Base-by-base conservation (phyloP, 2,329 filamentous ascomycete species). In the Aspergillus pseudoterreus region DNA sequence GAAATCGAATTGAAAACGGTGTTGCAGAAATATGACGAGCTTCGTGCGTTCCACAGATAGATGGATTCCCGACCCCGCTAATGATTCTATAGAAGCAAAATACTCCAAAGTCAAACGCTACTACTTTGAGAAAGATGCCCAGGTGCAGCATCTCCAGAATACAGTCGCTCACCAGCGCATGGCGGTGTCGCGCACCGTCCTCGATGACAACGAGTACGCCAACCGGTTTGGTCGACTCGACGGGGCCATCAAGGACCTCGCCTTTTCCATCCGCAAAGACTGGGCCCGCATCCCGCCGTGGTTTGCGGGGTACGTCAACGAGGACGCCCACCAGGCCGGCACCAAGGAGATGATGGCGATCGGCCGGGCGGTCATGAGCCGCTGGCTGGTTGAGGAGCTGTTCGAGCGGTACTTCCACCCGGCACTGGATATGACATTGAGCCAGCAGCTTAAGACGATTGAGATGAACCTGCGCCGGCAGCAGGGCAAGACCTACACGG, bases 291-390 rank as follows among this genome's bases (percentile, higher is more conserved):
- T 97, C 49, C 94, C 94, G 0, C 68, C 78, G 5, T 97, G 91
- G 90, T 78, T 99, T 42, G 81, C 84, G 49, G 80, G 80, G 21
- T 89, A 85, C 49, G 88, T 95, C 58, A 96, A 92, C 69, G 80
- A 87, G 47, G 92, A 95, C 63, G 92, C 91, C 1, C 79, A 95
- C 49, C 83, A 86, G 62, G 90, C 87, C 9, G 94, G 92, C 55
- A 95, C 92, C 66, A 92, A 96, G 70, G 94, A 99, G 71, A 99
- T 99, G 94, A 97, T 91, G 6, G 92, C 92, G 4, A 87, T 95
- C 21, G 94, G 94, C 14, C 84, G 92, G 49, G 91, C 92, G 11
- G 84, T 92, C 57, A 91, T 99, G 60, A 88, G 88, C 24, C 83
- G 86, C 54, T 99, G 92, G 90, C 75, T 99, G 5, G 85, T 92